Evolutionary conservation across 768 basidiomycete species (phyloP).

Genomic region (Mycena crocata): DNA sequence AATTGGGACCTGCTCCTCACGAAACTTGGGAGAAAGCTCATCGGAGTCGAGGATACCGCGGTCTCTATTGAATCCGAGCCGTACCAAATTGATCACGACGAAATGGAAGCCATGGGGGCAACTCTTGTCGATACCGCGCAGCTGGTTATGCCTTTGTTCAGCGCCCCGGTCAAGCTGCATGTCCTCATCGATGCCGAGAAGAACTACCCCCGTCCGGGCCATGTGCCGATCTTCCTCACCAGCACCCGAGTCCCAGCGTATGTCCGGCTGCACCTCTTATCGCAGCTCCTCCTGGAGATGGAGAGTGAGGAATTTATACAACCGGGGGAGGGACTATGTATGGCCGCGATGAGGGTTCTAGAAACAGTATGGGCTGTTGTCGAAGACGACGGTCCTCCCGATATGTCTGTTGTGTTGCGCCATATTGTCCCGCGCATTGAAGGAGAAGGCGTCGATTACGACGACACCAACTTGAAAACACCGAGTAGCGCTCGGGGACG

Average conservation of each 20-base stretch:
- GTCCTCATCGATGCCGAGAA: conserved; percentile 66
- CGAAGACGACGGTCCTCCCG: conserved; percentile 80
- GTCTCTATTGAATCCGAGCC: conserved; percentile 29
- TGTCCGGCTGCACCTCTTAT: conserved; percentile 84
- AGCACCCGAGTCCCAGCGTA: conserved; percentile 79
- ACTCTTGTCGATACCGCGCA: conserved; percentile 58
- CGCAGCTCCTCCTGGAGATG: conserved; percentile 69
- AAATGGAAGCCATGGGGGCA: conserved; percentile 70
- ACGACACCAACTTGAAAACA: conserved; percentile 10
- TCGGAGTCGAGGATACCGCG: conserved; percentile 54
- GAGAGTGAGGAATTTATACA: conserved; percentile 67
- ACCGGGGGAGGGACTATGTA: conserved; percentile 77
- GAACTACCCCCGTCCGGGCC: conserved; percentile 55
- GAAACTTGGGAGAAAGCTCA: conserved; percentile 63
- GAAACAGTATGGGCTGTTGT: conserved; percentile 78
- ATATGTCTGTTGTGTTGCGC: conserved; percentile 73
- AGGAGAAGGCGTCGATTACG: conserved; percentile 18
- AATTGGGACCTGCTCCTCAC: conserved; percentile 68
- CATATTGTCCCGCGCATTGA: conserved; percentile 60
- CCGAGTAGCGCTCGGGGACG: conserved; percentile 15
- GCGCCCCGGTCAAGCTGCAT: conserved; percentile 73
- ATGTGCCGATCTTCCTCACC: conserved; percentile 80
- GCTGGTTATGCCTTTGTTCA: conserved; percentile 72
- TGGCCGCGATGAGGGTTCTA: conserved; percentile 75
- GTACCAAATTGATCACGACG: conserved; percentile 54